These are phyloP conservation scores for Acanthamoeba culbertsoni DNA, from an alignment of 208 protist genomes.

Conservation along the genomic window DNA sequence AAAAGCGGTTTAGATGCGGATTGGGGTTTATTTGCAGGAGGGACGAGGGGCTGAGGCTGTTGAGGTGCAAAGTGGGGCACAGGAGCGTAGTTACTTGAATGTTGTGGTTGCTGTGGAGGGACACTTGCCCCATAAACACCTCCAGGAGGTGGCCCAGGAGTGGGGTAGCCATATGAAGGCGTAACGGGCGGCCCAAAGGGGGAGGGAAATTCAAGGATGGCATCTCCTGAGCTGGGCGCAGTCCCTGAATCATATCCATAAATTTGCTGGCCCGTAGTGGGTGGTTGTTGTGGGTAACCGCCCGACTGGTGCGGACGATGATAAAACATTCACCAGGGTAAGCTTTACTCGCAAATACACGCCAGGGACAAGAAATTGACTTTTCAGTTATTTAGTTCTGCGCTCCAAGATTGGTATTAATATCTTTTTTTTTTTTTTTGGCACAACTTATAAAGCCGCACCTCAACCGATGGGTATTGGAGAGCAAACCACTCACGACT, in stretches of 20 bases:
- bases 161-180: neutral
- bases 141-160: neutral
- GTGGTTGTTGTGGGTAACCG: neutral
- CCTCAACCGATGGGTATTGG: too few species aligned
- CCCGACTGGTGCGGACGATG: too few species aligned
- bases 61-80: neutral
- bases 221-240: neutral
- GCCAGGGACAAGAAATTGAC: too few species aligned
- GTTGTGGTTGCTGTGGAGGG: too few species aligned
- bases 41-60: neutral
- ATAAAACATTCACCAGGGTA: too few species aligned
- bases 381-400: too few species aligned
- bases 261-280: neutral
- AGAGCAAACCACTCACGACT: too few species aligned
- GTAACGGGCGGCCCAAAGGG: neutral
- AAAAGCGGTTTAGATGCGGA: neutral
- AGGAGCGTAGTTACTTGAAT: neutral
- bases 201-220: neutral
- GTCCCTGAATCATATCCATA: neutral
- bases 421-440: too few species aligned
- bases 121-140: neutral
- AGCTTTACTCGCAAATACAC: too few species aligned
- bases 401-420: too few species aligned
- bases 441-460: too few species aligned
- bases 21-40: neutral